Percentiles rank a stretch among this genome's conserved stretches.
Conservation (phyloP, 306 rosid species). For the Dryas alaskensis region DNA sequence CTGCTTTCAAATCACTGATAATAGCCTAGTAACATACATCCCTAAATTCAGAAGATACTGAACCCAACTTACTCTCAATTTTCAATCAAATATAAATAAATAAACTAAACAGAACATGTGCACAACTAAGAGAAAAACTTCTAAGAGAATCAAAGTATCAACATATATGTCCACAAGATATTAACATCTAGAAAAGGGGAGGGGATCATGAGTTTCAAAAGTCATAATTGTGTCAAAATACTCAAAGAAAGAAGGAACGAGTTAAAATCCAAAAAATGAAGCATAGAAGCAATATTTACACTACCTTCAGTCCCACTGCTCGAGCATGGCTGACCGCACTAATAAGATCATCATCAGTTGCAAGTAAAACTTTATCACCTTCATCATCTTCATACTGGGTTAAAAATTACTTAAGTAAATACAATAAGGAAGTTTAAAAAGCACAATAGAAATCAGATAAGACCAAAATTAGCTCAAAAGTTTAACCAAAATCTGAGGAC, state of each 20-base stretch:
- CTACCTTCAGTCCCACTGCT: conserved; percentile 66
- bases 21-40: background rate
- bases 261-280: conserved; percentile 14
- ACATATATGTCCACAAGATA: background rate
- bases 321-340: conserved; percentile 76
- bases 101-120: no score
- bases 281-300: conserved; percentile 18
- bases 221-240: background rate
- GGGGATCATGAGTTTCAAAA: background rate
- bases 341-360: conserved; percentile 65
- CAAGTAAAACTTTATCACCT: conserved; percentile 80
- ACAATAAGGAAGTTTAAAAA: background rate
- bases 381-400: conserved; percentile 90
- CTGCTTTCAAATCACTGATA: background rate
- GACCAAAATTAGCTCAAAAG: conserved; percentile 18
- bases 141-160: background rate
- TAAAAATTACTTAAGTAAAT: background rate
- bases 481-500: conserved; percentile 70
- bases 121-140: background rate
- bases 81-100: no score
- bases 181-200: background rate
- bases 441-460: conserved; percentile 21
- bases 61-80: background rate
- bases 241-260: background rate
- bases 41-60: background rate